Base-by-base conservation (phyloP, 257 asterid species). In the Jaltomata sinuosa region DNA sequence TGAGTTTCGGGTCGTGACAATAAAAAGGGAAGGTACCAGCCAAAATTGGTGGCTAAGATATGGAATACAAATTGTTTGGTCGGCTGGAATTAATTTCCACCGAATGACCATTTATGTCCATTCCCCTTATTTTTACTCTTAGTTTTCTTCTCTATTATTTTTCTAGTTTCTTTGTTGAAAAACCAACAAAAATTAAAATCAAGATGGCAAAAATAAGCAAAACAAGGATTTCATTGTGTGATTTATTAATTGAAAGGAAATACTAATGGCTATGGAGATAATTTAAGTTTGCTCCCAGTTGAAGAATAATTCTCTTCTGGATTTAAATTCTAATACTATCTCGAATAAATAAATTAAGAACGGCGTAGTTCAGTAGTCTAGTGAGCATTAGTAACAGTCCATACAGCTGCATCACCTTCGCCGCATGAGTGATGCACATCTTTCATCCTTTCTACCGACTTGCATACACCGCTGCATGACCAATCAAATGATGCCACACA, bases 401-500 rank as follows among this genome's bases (percentile, higher is more conserved):
- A 94, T 45, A 94, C 81, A 67, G 92, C 97, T 79, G 59, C 92
- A 34, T 89, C 92, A 29, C 89, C 91, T 90, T 94, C 98, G 34
- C 98, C 96, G 81, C 98, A 94, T 1, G 91, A 88, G 36, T 55
- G 74, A 18, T 94, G 97, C 82, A 94, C 97, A 25, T 79, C 64
- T 85, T 88, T 93, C 94, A 94, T 92, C 90, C 93, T 89, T 87
- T 93, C 92, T 5, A 88, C 94, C 6, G 98, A 94, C 83, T 89
- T 91, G 92, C 98, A 94, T 64, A 94, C 84, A 57, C 98, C 98
- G 10, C 98, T 94, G 90, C 98, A 94, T 52, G 90, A 32, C 98
- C 98, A 94, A 86, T 94, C 98, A 83, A 94, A 94, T 16, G 98
- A 91, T 6, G 98, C 95, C 67, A 89, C 94, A 57, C 98, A 94